Evolutionary conservation across 805 yeast species (phyloP).

Genomic region (Ogataea corticis): DNA sequence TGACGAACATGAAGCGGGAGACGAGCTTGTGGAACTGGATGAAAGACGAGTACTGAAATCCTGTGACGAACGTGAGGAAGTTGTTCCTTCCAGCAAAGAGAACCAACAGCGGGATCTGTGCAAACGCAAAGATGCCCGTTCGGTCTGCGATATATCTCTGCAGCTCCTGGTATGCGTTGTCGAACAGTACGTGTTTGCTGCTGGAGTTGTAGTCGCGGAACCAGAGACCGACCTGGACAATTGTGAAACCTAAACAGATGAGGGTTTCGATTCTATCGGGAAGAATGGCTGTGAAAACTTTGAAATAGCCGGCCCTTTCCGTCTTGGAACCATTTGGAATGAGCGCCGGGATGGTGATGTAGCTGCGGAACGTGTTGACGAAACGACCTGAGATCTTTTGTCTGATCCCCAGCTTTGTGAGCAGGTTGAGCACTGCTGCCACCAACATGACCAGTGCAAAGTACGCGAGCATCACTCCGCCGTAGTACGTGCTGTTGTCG

Average conservation of each 20-base stretch:
- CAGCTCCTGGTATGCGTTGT: constrained; percentile 36
- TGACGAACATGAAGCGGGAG: constrained; percentile 43
- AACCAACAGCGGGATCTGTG: constrained; percentile 42
- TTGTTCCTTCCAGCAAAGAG: constrained; percentile 51
- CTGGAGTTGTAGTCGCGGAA: constrained; percentile 17
- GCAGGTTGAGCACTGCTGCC: constrained; percentile 36
- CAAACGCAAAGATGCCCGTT: constrained; percentile 42
- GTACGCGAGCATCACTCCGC: constrained; percentile 38
- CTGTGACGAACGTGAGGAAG: constrained; percentile 42
- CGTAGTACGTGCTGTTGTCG: constrained; percentile 36
- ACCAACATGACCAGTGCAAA: constrained; percentile 39
- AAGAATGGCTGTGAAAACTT: constrained; percentile 20
- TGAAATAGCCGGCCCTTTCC: constrained; percentile 16
- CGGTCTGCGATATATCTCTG: constrained; percentile 34
- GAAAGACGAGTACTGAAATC: constrained; percentile 44
- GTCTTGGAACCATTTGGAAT: constrained; percentile 24
- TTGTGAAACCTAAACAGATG: constrained; percentile 27
- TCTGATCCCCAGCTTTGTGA: constrained; percentile 27
- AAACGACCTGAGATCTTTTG: constrained; percentile 35
- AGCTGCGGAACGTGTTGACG: constrained; percentile 36
- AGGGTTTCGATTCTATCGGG: constrained; percentile 38
- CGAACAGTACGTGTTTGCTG: constrained; percentile 26
- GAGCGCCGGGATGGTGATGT: constrained; percentile 41
- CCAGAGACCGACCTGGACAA: constrained; percentile 26
- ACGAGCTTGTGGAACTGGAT: constrained; percentile 66